Evolutionary conservation across 345 rosid species (phyloP).

Genomic region (Conringia planisiliqua): DNA sequence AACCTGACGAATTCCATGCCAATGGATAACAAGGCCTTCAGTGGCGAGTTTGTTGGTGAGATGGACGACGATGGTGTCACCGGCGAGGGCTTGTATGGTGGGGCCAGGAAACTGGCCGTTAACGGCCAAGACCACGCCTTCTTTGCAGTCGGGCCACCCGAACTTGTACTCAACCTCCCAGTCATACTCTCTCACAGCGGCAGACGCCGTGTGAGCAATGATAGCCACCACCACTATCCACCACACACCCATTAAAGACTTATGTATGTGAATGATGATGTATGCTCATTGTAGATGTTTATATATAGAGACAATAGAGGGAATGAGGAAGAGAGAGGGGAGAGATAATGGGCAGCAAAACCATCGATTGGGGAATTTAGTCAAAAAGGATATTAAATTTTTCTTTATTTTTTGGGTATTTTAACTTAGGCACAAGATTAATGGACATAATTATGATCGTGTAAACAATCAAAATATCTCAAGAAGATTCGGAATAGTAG

Average conservation of each 20-base stretch:
- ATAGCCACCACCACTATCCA: slow-evolving; percentile 25
- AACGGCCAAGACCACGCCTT: slow-evolving; percentile 56
- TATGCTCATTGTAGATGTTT: background rate
- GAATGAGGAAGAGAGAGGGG: background rate
- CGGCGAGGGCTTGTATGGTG: slow-evolving; percentile 57
- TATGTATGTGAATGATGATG: slow-evolving; percentile 4
- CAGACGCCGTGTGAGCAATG: slow-evolving; percentile 19
- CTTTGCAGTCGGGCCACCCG: slow-evolving; percentile 64
- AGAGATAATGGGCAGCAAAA: background rate
- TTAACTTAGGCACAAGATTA: background rate
- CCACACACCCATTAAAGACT: slow-evolving; percentile 15
- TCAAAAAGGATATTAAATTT: background rate
- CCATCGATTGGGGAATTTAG: background rate
- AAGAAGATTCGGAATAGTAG: slow-evolving; percentile 25
- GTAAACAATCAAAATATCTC: slow-evolving; percentile 7
- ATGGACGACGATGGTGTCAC: slow-evolving; percentile 59
- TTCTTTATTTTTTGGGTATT: background rate
- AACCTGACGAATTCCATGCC: slow-evolving; percentile 95
- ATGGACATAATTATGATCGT: slow-evolving; percentile 20
- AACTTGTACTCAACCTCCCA: slow-evolving; percentile 75
- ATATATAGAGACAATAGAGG: background rate
- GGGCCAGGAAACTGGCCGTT: slow-evolving; percentile 95
- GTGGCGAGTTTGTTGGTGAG: slow-evolving; percentile 72
- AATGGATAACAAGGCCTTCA: slow-evolving; percentile 84
- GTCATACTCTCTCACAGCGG: slow-evolving; percentile 38